These are phyloP conservation scores for Dillenia turbinata DNA, from an alignment of 164 flowering plant genomes.

Conservation along the genomic window DNA sequence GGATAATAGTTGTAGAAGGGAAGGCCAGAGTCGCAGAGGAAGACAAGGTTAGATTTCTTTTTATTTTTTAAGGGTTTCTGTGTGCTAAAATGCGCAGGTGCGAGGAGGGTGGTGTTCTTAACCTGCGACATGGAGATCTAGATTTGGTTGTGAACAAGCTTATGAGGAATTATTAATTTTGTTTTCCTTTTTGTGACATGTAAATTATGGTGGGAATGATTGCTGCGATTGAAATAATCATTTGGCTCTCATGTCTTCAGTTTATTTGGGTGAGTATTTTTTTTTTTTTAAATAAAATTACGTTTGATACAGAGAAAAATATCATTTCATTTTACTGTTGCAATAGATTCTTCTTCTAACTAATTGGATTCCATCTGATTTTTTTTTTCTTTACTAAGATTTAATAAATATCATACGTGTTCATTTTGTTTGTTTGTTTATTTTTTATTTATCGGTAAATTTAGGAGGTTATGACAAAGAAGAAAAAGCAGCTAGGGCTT, in stretches of 20 bases:
- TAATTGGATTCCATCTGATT: neutral
- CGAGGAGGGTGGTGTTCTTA: too few species aligned
- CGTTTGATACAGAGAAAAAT: too few species aligned
- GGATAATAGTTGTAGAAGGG: constrained; percentile 90
- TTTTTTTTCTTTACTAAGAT: neutral
- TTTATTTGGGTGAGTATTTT: constrained; percentile 76
- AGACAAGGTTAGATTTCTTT: constrained; percentile 53
- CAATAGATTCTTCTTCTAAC: too few species aligned
- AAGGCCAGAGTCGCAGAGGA: constrained; percentile 85
- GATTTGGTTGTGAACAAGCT: neutral
- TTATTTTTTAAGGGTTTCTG: neutral
- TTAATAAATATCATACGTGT: too few species aligned
- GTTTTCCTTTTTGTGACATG: constrained; percentile 23
- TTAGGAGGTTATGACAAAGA: constrained; percentile 91
- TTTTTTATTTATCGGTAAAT: neutral
- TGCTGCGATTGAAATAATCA: constrained; percentile 21
- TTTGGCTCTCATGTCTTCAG: constrained; percentile 38
- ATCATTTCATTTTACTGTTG: too few species aligned
- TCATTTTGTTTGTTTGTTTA: neutral
- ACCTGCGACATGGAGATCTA: too few species aligned
- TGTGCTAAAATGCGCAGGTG: constrained; percentile 10
- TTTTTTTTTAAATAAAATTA: neutral
- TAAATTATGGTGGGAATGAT: constrained; percentile 19
- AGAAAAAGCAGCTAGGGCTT: constrained; percentile 89
- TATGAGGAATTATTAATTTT: neutral